Percentiles rank a stretch among this genome's conserved stretches.
phyloP scores from a whole-genome alignment of 2,329 filamentous ascomycete species.

The Penicillium paneum region DNA sequence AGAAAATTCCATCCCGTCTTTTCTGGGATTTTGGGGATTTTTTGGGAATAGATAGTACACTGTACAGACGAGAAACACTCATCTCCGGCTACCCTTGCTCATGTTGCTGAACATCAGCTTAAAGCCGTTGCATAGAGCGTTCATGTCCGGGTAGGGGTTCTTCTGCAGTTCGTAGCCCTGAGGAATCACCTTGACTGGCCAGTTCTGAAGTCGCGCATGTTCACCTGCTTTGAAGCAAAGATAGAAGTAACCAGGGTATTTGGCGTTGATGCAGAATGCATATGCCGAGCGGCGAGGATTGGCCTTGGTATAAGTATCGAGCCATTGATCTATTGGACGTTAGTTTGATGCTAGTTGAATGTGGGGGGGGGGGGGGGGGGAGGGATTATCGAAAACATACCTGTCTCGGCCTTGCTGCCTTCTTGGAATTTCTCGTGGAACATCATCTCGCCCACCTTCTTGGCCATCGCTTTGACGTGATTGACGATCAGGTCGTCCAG shows the following conservation, averaged over 20 bases:
- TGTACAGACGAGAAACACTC: conserved; percentile 21
- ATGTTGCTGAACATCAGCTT: conserved; percentile 76
- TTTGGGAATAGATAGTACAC: conserved; percentile 20
- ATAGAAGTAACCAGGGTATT: conserved; percentile 90
- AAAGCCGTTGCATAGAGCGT: conserved; percentile 93
- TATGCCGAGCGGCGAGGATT: conserved; percentile 93
- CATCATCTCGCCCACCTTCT: conserved; percentile 96
- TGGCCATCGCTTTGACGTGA: conserved; percentile 95
- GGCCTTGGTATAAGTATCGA: conserved; percentile 91
- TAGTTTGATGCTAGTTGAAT: background rate
- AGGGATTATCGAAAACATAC: conserved; percentile 55
- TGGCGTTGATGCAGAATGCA: conserved; percentile 89
- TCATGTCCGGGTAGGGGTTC: conserved; percentile 89
- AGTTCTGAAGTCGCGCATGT: conserved; percentile 67
- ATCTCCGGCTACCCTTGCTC: conserved; percentile 38
- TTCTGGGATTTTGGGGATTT: conserved; percentile 1
- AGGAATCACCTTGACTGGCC: conserved; percentile 86
- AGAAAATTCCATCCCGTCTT: conserved; percentile 14
- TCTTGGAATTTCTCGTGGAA: conserved; percentile 90
- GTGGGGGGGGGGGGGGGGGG: too few species aligned
- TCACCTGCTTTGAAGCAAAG: conserved; percentile 93
- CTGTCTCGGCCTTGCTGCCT: conserved; percentile 73
- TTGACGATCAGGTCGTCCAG: conserved; percentile 95
- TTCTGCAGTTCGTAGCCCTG: conserved; percentile 89
- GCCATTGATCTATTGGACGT: conserved; percentile 72